phyloP scores from a whole-genome alignment of 495 filamentous ascomycete genomes.

The Collariella sp. region DNA sequence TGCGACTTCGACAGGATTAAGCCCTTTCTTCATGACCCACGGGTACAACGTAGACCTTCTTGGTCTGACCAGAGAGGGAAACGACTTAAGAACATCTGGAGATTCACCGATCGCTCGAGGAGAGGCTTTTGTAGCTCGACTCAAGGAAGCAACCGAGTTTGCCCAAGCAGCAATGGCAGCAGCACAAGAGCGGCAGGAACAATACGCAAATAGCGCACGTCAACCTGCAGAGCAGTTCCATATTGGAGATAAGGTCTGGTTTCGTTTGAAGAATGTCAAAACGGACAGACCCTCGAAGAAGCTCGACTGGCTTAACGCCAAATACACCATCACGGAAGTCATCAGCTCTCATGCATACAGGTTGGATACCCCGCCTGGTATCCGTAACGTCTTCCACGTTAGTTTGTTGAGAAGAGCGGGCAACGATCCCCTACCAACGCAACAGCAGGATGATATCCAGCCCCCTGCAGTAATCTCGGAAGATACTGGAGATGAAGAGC shows the following conservation, averaged over 20 bases:
- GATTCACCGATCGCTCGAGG: background rate
- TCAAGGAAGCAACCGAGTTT: background rate
- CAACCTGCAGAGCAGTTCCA: background rate
- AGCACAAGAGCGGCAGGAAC: background rate
- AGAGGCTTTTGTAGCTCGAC: background rate
- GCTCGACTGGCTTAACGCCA: background rate
- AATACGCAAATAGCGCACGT: background rate
- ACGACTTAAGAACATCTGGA: background rate
- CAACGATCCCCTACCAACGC: background rate
- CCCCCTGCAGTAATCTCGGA: background rate
- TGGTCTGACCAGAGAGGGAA: background rate
- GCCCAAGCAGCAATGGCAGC: background rate
- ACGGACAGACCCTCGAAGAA: background rate
- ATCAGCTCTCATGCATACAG: background rate
- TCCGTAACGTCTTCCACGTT: background rate
- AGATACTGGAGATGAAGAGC: background rate
- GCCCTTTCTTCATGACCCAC: background rate
- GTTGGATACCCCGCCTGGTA: background rate
- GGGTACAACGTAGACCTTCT: background rate
- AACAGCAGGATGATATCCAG: background rate
- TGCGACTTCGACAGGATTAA: background rate
- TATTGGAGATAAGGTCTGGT: background rate
- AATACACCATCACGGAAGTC: background rate
- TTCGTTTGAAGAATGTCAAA: background rate
- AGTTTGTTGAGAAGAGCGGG: background rate